Conservation (phyloP, 805 yeast species). For the Saturnispora dispora region DNA sequence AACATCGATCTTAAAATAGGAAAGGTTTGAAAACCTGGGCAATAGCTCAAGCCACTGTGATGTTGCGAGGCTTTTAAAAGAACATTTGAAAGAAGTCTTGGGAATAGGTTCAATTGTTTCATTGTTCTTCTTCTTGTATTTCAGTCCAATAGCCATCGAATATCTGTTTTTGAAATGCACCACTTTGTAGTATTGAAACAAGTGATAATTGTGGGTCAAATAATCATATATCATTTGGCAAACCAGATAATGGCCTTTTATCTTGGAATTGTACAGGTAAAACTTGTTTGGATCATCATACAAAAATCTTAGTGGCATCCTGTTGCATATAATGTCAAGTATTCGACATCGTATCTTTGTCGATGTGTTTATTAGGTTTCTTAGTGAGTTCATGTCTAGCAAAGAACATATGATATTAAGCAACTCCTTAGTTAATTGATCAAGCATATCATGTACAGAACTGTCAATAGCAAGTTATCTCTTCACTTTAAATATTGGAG, state of each 20-base stretch:
- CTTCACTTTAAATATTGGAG: neutral
- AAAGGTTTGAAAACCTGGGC: neutral
- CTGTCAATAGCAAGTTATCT: neutral
- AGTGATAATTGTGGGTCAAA: neutral
- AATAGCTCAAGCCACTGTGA: neutral
- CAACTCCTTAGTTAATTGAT: neutral
- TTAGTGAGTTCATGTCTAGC: neutral
- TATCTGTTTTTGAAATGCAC: slow-evolving; percentile 1
- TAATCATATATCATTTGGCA: neutral
- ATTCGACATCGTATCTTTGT: neutral
- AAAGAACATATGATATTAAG: neutral
- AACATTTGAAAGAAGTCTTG: neutral
- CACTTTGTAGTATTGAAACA: neutral
- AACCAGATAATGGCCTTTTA: neutral
- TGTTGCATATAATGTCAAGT: neutral
- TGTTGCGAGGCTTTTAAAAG: neutral
- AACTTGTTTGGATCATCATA: neutral
- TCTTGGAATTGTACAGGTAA: neutral
- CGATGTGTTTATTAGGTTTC: neutral
- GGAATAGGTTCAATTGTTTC: neutral
- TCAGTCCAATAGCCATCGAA: neutral
- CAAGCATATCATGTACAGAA: neutral
- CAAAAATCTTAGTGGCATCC: neutral
- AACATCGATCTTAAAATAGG: neutral
- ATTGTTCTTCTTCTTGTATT: neutral